phyloP scores from a whole-genome alignment of 2,329 filamentous ascomycete species.

The Aspergillus glaucus region DNA sequence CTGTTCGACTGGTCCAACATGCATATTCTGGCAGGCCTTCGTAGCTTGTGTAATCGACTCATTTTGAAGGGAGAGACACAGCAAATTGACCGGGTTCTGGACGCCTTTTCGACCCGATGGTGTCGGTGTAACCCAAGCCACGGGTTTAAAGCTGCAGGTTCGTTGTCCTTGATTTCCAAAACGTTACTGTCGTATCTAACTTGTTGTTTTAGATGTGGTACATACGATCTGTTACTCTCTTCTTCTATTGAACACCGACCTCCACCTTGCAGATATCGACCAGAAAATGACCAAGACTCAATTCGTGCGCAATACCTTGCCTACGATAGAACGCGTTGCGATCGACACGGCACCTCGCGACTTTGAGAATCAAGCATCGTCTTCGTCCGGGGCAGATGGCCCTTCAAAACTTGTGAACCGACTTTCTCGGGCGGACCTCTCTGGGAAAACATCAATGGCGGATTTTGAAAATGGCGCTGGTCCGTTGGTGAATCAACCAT shows the following conservation, averaged over 20 bases:
- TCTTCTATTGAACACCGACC: conserved; percentile 88
- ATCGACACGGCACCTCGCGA: conserved; percentile 64
- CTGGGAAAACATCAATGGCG: conserved; percentile 19
- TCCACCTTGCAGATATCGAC: conserved; percentile 91
- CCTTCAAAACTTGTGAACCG: conserved; percentile 20
- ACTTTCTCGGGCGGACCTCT: conserved; percentile 21
- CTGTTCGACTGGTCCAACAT: conserved; percentile 78
- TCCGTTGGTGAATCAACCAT: conserved; percentile 70
- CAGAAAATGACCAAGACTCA: conserved; percentile 92
- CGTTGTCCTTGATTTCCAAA: conserved; percentile 24
- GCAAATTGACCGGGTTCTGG: conserved; percentile 89
- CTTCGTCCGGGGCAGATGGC: conserved; percentile 3
- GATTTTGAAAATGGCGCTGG: conserved; percentile 41
- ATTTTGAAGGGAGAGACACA: conserved; percentile 88
- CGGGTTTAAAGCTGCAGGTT: conserved; percentile 83
- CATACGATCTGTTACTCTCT: conserved; percentile 97
- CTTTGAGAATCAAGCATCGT: conserved; percentile 43
- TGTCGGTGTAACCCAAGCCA: conserved; percentile 88
- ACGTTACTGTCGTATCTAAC: conserved; percentile 23
- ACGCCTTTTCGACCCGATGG: conserved; percentile 84
- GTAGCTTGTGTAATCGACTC: conserved; percentile 73
- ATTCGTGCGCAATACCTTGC: conserved; percentile 94
- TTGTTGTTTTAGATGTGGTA: conserved; percentile 63
- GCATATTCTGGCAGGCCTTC: conserved; percentile 71
- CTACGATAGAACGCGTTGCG: conserved; percentile 73